Evolutionary conservation across 768 basidiomycete genomes (phyloP), one percentile per base, ranked within the genome.

Genomic region (Russula earlei): DNA sequence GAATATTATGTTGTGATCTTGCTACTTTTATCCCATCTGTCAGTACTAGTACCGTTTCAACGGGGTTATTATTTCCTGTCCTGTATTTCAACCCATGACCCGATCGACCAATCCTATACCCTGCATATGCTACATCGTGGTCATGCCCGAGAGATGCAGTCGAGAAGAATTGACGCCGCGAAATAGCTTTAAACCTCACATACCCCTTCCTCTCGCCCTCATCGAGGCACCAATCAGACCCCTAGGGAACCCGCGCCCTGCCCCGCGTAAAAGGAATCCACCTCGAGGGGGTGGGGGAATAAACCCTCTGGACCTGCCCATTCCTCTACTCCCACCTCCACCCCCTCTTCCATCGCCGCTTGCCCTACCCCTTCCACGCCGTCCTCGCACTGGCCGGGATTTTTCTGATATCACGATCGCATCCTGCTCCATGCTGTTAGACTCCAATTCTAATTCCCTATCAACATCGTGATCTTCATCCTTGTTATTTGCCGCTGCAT

Each of bases 261-360:
- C 45, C 20, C 56, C 56, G 20, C 56, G 56, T 6, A 4, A 20
- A 33, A 60, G 45, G n/a, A 60, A 60, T 3, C 58, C 58, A 14
- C 33, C 58, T 20, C 58, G 38, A 7, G 58, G 58, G 9, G 58
- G 58, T 19, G 55, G 49, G 17, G 54, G 49, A 1, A 52, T 49
- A 33, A 60, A 60, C 7, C 55, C 55, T 24, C 58, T 33, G 9
- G 17, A 38, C 22, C 49, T 40, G 12, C 58, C 50, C 4, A 17
- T 29, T 20, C 59, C 55, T 20, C 48, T 41, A 11, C 40, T 20
- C 0, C 24, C 25, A 38, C 58, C 42, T 1, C n/a, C 34, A 5
- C 57, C 34, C 3, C 57, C 52, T 15, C 57, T 54, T 17, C 54
- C 22, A 12, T 49, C 54, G 24, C 43, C 48, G 15, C 44, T 56